Conservation (phyloP, 2,329 filamentous ascomycete genomes). For the Microthyrium microscopicum region DNA sequence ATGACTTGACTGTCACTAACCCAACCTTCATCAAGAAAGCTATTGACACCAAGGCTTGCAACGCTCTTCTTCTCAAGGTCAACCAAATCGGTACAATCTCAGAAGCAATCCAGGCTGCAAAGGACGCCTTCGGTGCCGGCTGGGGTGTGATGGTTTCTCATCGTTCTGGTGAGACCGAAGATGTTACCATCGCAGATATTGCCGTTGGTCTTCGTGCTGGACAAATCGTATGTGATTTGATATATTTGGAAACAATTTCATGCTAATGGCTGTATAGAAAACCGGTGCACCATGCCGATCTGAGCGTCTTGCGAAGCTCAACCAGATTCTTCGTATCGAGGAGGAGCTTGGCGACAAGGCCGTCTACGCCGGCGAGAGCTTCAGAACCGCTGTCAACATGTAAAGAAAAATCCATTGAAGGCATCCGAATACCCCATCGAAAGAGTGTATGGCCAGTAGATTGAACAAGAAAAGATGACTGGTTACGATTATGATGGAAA, state of each 20-base stretch:
- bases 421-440: background rate
- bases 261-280: constrained; percentile 38
- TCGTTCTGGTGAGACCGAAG: constrained; percentile 97
- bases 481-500: background rate
- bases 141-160: constrained; percentile 99
- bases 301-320: constrained; percentile 97
- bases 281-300: constrained; percentile 90
- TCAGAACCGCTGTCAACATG: constrained; percentile 80
- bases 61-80: constrained; percentile 95
- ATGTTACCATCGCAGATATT: constrained; percentile 97
- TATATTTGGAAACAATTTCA: too few species aligned
- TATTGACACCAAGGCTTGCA: constrained; percentile 97
- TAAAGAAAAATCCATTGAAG: too few species aligned
- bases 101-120: constrained; percentile 31
- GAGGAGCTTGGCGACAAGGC: constrained; percentile 91
- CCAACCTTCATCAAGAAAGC: constrained; percentile 98
- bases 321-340: constrained; percentile 99
- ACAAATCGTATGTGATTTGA: constrained; percentile 48
- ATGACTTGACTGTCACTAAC: constrained; percentile 98
- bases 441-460: background rate
- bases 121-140: constrained; percentile 77
- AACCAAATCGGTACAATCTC: constrained; percentile 99
- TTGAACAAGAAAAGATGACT: background rate
- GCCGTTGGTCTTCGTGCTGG: constrained; percentile 90
- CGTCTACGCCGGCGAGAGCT: constrained; percentile 79